Percentiles rank a stretch among this genome's conserved stretches.
Evolutionary conservation across 164 flowering plant species (phyloP).

Genomic region (Stephania cephalantha): DNA sequence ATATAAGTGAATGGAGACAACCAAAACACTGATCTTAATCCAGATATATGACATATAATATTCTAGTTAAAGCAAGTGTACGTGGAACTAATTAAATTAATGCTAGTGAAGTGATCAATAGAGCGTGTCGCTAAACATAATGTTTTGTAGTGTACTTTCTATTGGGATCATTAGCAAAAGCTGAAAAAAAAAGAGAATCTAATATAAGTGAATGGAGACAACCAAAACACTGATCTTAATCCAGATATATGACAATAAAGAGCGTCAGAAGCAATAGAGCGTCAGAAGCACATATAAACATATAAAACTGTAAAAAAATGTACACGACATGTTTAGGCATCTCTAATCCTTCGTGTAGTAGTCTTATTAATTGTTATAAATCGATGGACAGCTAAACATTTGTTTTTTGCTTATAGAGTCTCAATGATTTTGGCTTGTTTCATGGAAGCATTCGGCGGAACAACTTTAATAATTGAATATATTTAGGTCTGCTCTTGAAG

Average conservation of each 20-base stretch:
- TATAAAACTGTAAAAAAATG: neutral
- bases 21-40: slow-evolving; percentile 3
- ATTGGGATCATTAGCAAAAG: neutral
- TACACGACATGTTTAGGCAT: neutral
- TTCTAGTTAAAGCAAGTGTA: too few species aligned
- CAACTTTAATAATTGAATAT: neutral
- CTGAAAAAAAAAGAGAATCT: slow-evolving; percentile 1
- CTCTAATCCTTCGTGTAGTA: neutral
- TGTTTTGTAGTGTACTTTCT: too few species aligned
- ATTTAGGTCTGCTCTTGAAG: neutral
- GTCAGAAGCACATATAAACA: slow-evolving; percentile 4
- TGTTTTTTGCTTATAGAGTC: slow-evolving; percentile 10
- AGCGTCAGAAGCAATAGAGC: too few species aligned
- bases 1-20: slow-evolving; percentile 11
- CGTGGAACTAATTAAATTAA: too few species aligned
- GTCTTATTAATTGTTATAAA: neutral
- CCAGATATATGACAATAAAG: too few species aligned
- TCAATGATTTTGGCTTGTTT: slow-evolving; percentile 11
- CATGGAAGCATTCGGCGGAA: slow-evolving; percentile 8
- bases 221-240: slow-evolving; percentile 10
- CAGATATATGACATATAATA: too few species aligned
- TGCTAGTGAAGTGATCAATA: too few species aligned
- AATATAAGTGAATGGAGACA: slow-evolving; percentile 9
- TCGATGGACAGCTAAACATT: slow-evolving; percentile 9
- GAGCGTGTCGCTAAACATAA: too few species aligned